Evolutionary conservation across 1,139 yeast species (phyloP), one percentile per base, ranked within the genome.

Genomic region (Petasospora fabianii): DNA sequence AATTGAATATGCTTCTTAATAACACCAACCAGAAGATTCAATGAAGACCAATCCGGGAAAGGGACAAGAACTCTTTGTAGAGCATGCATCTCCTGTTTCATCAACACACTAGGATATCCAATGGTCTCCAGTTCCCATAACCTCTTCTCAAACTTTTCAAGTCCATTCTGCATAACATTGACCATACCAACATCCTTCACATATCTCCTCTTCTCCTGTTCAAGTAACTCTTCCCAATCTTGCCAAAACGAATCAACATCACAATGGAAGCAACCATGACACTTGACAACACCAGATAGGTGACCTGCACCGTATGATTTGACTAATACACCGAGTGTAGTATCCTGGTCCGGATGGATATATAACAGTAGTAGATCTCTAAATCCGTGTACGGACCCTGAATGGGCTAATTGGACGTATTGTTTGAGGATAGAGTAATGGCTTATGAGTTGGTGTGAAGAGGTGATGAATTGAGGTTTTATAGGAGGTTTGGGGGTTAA

Each of bases 201-300:
- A 24, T 33, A 33, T 12, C 20, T 24, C 34, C 19, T 18, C 15
- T 3, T 10, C 29, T 33, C 21, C 17, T 6, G 13, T 9, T 16
- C 9, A 11, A 38, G 7, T 3, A 38, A 6, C 12, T 8, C 13
- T 11, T 27, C 35, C 41, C 41, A 38, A n/a, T 38, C 26, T 15
- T 27, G 20, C 41, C 41, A 38, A 24, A 38, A 38, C 12, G n/a
- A 3, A 2, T 11, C 21, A 12, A 34, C 13, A 8, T 24, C 9
- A 17, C 41, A 38, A 14, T 34, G 38, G 41, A 38, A 38, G 13
- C 41, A 38, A 7, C 38, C 41, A 18, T 22, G 32, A 30, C 41
- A 38, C 13, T 17, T 12, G 9, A 21, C n/a, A 5, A 13, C 16
- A 10, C 21, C 34, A 2, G 16, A 11, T 12, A 31, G 32, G 21